Evolutionary conservation across 352 stramenopile species (phyloP).

Genomic region (Globisporangium paroecandrum): DNA sequence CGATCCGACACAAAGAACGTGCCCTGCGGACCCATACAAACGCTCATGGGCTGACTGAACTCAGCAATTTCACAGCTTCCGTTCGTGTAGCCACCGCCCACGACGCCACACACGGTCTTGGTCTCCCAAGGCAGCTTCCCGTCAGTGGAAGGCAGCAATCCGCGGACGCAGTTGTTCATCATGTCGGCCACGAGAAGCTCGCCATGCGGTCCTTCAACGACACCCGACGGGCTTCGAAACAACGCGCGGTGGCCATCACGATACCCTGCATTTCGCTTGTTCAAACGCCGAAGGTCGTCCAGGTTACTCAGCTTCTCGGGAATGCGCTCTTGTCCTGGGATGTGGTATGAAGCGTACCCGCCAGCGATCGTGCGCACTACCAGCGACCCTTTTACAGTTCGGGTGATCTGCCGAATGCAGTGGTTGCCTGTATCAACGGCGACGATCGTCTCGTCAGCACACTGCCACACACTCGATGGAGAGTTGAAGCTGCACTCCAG

Average conservation of each 20-base stretch:
- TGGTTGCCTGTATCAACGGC: conserved; percentile 53
- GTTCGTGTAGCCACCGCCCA: conserved; percentile 25
- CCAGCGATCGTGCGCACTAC: conserved; percentile 39
- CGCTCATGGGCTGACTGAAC: conserved; percentile 36
- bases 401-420: conserved; percentile 45
- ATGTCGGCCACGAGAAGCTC: conserved; percentile 49
- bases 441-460: conserved; percentile 33
- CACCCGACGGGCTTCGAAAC: conserved; percentile 37
- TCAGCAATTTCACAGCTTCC: conserved; percentile 29
- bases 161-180: conserved; percentile 60
- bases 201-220: conserved; percentile 26
- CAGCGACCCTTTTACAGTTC: conserved; percentile 23
- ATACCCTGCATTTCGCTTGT: conserved; percentile 25
- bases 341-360: conserved; percentile 13
- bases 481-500: conserved; percentile 39
- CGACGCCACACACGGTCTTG: conserved; percentile 30
- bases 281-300: conserved; percentile 8
- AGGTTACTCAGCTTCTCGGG: neutral
- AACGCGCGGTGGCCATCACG: conserved; percentile 31
- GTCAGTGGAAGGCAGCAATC: conserved; percentile 19
- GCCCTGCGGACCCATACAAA: conserved; percentile 26
- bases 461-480: conserved; percentile 35
- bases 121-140: conserved; percentile 21
- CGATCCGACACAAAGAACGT: conserved; percentile 41
- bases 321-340: conserved; percentile 1